Percentiles rank a stretch among this genome's conserved stretches.
Conservation (phyloP, 2,329 filamentous ascomycete genomes). For the Sclerotinia trifoliorum region DNA sequence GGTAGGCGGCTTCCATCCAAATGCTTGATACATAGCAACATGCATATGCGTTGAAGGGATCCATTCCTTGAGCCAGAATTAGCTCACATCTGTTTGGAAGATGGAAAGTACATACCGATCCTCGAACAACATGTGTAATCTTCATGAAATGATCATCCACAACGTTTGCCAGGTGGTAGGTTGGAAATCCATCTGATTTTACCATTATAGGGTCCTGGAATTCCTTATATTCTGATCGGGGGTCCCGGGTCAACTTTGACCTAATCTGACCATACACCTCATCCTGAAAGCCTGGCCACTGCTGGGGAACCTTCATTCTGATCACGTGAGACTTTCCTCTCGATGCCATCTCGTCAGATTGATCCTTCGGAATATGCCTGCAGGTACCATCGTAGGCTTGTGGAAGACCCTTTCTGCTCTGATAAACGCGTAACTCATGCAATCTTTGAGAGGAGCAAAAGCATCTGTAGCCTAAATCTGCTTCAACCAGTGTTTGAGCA, state of each 20-base stretch:
- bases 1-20: constrained; percentile 69
- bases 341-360: constrained; percentile 69
- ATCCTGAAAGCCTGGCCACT: constrained; percentile 67
- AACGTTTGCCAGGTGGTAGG: constrained; percentile 96
- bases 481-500: constrained; percentile 64
- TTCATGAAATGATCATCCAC: constrained; percentile 95
- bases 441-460: constrained; percentile 80
- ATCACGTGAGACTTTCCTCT: constrained; percentile 73
- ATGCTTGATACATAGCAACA: constrained; percentile 70
- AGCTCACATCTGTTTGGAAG: constrained; percentile 9
- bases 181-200: constrained; percentile 89
- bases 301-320: constrained; percentile 65
- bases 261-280: constrained; percentile 71
- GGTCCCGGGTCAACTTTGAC: constrained; percentile 38
- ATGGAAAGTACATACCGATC: constrained; percentile 55
- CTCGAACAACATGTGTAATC: constrained; percentile 92
- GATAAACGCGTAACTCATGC: constrained; percentile 61
- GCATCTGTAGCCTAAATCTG: constrained; percentile 82
- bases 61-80: constrained; percentile 66
- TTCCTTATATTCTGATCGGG: constrained; percentile 5
- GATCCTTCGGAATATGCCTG: constrained; percentile 59
- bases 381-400: constrained; percentile 73
- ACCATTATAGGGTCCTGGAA: constrained; percentile 85
- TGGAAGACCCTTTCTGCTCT: constrained; percentile 56
- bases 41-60: constrained; percentile 87